Evolutionary conservation across 2,329 filamentous ascomycete species (phyloP).

Genomic region (Exophiala bonariae): DNA sequence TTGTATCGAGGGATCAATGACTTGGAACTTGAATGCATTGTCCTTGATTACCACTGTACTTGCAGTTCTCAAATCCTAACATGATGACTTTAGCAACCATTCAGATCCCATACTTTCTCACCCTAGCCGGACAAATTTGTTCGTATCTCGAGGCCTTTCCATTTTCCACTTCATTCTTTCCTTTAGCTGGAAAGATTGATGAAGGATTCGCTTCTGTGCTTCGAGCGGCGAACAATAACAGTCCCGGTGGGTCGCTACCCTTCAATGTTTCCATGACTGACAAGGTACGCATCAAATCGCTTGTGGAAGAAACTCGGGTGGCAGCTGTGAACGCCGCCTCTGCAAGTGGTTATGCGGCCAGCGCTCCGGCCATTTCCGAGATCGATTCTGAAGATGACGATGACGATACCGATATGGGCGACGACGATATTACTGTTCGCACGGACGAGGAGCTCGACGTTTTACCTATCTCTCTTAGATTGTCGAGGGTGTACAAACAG

Average conservation of each 20-base stretch:
- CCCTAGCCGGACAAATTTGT: conserved; percentile 70
- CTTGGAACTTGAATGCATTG: too few species aligned
- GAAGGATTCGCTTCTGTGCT: conserved; percentile 78
- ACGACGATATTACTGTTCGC: conserved; percentile 6
- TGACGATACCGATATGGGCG: conserved; percentile 13
- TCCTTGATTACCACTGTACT: too few species aligned
- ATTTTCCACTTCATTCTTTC: conserved; percentile 68
- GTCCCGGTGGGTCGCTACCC: conserved; percentile 65
- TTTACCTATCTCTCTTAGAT: conserved; percentile 16
- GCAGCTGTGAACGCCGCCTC: conserved; percentile 23
- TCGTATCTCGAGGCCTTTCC: conserved; percentile 73
- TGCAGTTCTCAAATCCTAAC: too few species aligned
- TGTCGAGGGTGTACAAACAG: conserved; percentile 25
- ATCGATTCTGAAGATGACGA: conserved; percentile 19
- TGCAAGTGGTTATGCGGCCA: conserved; percentile 12
- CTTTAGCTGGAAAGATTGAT: conserved; percentile 75
- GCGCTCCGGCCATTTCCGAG: conserved; percentile 16
- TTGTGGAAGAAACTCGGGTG: conserved; percentile 26
- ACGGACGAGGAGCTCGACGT: conserved; percentile 5
- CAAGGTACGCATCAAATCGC: conserved; percentile 70
- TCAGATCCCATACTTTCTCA: conserved; percentile 81
- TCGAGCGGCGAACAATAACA: conserved; percentile 45
- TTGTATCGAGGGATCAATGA: too few species aligned
- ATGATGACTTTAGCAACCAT: conserved; percentile 59
- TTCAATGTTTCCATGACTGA: conserved; percentile 68